A percentile compares a stretch with the other conserved stretches of the same genome.
Conservation (phyloP, 1,284 basidiomycete genomes). For the Naganishia liquefaciens region DNA sequence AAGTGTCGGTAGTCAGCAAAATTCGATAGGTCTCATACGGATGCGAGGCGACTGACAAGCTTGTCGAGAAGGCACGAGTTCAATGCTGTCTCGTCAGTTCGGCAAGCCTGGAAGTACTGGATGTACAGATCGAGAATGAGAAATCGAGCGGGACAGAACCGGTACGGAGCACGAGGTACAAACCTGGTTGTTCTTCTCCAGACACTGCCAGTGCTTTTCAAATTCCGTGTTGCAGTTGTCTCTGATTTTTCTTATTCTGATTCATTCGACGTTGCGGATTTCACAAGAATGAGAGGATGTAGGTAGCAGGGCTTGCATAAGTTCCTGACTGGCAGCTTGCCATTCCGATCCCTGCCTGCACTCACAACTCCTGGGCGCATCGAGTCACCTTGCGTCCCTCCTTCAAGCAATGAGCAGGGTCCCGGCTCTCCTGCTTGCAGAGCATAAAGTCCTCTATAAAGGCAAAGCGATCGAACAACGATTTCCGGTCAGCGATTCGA, state of each 20-base stretch:
- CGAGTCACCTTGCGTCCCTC: constrained; percentile 95
- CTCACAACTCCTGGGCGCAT: constrained; percentile 91
- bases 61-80: constrained; percentile 98
- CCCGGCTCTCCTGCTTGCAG: constrained; percentile 87
- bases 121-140: background rate
- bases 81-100: constrained; percentile 82
- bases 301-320: too few relatives aligned
- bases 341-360: constrained; percentile 37
- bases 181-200: constrained; percentile 95
- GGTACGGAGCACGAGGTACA: constrained; percentile 39
- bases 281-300: too few relatives aligned
- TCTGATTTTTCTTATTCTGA: constrained; percentile 86
- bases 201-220: constrained; percentile 90
- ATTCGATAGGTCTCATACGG: constrained; percentile 7
- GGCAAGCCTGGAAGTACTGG: constrained; percentile 87
- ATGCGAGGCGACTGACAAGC: constrained; percentile 63
- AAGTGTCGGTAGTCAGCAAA: background rate
- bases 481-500: background rate
- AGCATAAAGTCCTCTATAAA: constrained; percentile 97
- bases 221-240: constrained; percentile 88
- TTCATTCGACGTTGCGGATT: too few relatives aligned
- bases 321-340: background rate
- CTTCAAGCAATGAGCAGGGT: constrained; percentile 91
- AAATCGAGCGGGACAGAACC: background rate
- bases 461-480: constrained; percentile 26